Evolutionary conservation across 2,329 filamentous ascomycete genomes (phyloP).

Genomic region (Alternaria consortialis): DNA sequence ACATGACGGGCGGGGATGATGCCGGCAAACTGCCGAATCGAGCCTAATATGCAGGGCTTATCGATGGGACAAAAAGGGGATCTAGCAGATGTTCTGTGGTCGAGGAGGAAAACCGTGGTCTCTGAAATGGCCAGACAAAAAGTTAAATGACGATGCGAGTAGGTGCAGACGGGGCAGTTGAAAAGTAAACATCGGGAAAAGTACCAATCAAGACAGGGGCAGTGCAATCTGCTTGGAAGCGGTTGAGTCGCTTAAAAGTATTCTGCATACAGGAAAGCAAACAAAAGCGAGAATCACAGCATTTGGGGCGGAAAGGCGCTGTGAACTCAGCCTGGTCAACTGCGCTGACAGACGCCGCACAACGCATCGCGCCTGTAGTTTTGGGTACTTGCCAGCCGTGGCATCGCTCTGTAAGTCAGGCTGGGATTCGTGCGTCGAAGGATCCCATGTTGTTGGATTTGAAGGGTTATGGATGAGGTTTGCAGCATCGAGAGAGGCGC

Average conservation of each 20-base stretch:
- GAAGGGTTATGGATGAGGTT: neutral
- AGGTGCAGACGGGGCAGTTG: neutral
- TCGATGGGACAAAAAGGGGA: constrained; percentile 22
- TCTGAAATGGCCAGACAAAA: constrained; percentile 10
- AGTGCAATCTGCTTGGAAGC: constrained; percentile 9
- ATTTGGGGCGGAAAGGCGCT: constrained; percentile 20
- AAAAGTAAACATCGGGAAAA: constrained; percentile 8
- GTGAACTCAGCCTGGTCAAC: constrained; percentile 17
- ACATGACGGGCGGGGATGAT: constrained; percentile 31
- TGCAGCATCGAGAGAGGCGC: constrained; percentile 6
- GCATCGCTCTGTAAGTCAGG: neutral
- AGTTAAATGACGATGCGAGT: neutral
- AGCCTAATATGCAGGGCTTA: constrained; percentile 21
- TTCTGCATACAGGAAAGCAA: constrained; percentile 18
- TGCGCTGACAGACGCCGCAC: constrained; percentile 1
- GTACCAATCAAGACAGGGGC: constrained; percentile 8
- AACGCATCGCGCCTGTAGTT: constrained; percentile 16
- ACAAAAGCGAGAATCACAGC: constrained; percentile 22
- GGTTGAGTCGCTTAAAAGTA: constrained; percentile 13
- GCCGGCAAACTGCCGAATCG: constrained; percentile 26
- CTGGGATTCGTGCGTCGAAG: neutral
- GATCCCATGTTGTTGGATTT: constrained; percentile 5
- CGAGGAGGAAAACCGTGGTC: neutral
- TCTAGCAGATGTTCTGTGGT: constrained; percentile 4
- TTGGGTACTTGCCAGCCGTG: constrained; percentile 12